Evolutionary conservation across 78 protist species (phyloP).

Genomic region (Bodo saltans): DNA sequence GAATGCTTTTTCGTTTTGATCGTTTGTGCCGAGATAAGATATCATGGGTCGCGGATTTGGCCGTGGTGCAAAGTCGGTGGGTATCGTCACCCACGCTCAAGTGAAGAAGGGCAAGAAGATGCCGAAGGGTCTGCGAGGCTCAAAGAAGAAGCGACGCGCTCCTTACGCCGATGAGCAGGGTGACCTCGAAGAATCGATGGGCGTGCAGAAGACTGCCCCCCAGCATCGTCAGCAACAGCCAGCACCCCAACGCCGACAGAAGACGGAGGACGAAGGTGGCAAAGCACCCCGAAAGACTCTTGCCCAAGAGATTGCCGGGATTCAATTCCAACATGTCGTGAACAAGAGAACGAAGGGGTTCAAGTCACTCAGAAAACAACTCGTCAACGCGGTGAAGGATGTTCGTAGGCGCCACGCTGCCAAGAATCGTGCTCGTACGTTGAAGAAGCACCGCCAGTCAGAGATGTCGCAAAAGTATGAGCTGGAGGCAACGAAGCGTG

Average conservation of each 20-base stretch:
- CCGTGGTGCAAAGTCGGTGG: not conserved
- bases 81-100: not conserved
- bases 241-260: not conserved
- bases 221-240: too few relatives aligned
- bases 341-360: not conserved
- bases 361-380: not conserved
- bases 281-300: not conserved
- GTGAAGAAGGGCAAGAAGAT: not conserved
- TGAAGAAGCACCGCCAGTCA: not conserved
- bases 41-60: not conserved
- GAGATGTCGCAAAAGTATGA: too few relatives aligned
- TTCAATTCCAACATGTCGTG: not conserved
- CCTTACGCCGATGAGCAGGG: not conserved
- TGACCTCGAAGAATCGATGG: not conserved
- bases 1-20: too few relatives aligned
- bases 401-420: not conserved
- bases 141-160: not conserved
- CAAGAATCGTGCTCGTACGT: not conserved
- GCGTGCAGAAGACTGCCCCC: too few relatives aligned
- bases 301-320: not conserved
- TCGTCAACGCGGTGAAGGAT: not conserved
- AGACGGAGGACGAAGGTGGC: not conserved
- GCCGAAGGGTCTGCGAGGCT: not conserved
- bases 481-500: too few relatives aligned
- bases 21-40: too few relatives aligned